Conservation (phyloP, 2,329 filamentous ascomycete genomes). For the Neonectria ditissima region DNA sequence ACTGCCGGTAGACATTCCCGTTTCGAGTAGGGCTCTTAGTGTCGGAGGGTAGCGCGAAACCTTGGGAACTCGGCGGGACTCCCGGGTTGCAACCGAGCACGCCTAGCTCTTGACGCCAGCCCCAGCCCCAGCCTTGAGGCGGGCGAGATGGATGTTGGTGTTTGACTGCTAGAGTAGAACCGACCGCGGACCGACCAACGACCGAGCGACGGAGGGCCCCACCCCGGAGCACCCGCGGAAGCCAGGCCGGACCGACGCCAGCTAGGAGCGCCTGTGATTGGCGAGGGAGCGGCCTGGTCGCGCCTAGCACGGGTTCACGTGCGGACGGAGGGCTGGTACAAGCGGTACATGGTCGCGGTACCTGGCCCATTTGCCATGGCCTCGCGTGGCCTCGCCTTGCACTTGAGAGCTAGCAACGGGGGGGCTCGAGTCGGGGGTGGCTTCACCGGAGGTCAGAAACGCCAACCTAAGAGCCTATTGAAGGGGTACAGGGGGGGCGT, state of each 20-base stretch:
- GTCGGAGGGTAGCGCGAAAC: constrained; percentile 15
- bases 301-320: constrained; percentile 5
- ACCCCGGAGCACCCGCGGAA: constrained; percentile 20
- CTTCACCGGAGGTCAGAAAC: constrained; percentile 10
- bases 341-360: constrained; percentile 23
- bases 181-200: constrained; percentile 25
- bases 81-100: constrained; percentile 1
- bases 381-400: constrained; percentile 8
- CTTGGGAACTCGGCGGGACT: constrained; percentile 9
- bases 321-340: constrained; percentile 16
- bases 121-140: not conserved
- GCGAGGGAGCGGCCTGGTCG: not conserved
- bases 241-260: constrained; percentile 6
- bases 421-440: constrained; percentile 14
- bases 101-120: constrained; percentile 14
- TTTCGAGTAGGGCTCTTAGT: constrained; percentile 15
- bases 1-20: constrained; percentile 11
- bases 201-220: constrained; percentile 17
- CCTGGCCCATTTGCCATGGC: not conserved
- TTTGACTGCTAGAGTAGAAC: not conserved
- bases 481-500: constrained; percentile 2
- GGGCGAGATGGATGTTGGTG: not conserved
- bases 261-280: constrained; percentile 15
- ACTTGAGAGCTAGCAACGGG: constrained; percentile 3
- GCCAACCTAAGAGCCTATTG: not conserved